These are phyloP conservation scores for Coprinopsis strossmayeri DNA, from an alignment of 768 basidiomycete genomes.

Conservation along the genomic window DNA sequence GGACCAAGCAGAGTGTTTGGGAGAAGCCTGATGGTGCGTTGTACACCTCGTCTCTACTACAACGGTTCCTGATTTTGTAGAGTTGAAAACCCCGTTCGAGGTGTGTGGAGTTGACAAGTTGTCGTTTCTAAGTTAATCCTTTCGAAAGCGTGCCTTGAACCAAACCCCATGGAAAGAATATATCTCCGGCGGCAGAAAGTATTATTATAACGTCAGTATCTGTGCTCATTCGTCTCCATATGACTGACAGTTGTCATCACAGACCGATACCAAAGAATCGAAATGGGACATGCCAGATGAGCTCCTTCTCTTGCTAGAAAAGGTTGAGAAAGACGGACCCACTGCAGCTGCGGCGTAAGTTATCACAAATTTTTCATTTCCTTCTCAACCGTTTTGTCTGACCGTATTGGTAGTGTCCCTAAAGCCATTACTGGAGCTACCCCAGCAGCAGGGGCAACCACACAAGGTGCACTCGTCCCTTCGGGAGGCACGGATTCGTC, in stretches of 20 bases:
- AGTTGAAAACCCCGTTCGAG: slow-evolving; percentile 90
- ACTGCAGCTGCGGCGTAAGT: slow-evolving; percentile 24
- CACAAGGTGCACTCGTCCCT: slow-evolving; percentile 50
- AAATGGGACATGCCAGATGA: slow-evolving; percentile 99
- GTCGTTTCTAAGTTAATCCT: neutral
- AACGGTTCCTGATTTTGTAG: slow-evolving; percentile 27
- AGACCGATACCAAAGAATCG: slow-evolving; percentile 87
- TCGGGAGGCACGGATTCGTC: slow-evolving; percentile 45
- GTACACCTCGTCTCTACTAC: slow-evolving; percentile 1
- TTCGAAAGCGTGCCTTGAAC: slow-evolving; percentile 67
- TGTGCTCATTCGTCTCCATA: neutral
- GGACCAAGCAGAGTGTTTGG: slow-evolving; percentile 89
- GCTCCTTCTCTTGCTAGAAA: slow-evolving; percentile 75
- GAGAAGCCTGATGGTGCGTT: slow-evolving; percentile 89
- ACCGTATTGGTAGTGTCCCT: slow-evolving; percentile 13
- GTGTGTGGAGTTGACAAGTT: slow-evolving; percentile 29
- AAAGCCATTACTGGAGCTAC: slow-evolving; percentile 29
- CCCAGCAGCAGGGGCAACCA: slow-evolving; percentile 34
- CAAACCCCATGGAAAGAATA: slow-evolving; percentile 97
- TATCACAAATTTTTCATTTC: no score
- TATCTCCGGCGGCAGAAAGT: slow-evolving; percentile 84
- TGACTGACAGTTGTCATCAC: slow-evolving; percentile 10
- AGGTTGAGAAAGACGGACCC: slow-evolving; percentile 71
- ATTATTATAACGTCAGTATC: slow-evolving; percentile 74
- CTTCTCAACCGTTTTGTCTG: no score